A percentile compares a stretch with the other conserved stretches of the same genome.
phyloP scores from a whole-genome alignment of 2,329 filamentous ascomycete genomes.

The Thielaviopsis ethacetica region DNA sequence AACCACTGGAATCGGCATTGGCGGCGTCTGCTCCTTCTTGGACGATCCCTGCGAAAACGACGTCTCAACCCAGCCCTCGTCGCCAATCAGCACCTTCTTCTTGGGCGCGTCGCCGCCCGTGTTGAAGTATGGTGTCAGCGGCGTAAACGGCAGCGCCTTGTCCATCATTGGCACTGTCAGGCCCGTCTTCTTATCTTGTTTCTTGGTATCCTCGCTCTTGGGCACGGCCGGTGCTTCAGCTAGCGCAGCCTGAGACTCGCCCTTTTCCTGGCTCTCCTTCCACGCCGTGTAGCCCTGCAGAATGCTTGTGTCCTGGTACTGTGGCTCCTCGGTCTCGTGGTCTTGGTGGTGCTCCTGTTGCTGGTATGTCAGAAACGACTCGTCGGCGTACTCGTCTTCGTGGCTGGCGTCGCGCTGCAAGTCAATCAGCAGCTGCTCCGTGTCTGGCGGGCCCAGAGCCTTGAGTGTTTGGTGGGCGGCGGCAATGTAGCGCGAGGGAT shows the following conservation, averaged over 20 bases:
- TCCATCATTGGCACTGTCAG: neutral
- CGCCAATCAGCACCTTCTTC: slow-evolving; percentile 40
- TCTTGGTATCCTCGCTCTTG: no score
- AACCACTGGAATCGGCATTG: no score
- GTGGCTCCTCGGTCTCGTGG: neutral
- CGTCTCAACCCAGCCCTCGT: slow-evolving; percentile 40
- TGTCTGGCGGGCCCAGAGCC: no score
- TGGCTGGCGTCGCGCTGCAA: neutral
- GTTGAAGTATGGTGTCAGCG: slow-evolving; percentile 26
- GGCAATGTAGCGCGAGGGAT: neutral
- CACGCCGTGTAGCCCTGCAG: slow-evolving; percentile 6
- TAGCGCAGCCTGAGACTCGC: no score
- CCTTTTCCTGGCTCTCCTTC: neutral
- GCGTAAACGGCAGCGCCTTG: slow-evolving; percentile 21
- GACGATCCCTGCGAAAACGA: slow-evolving; percentile 15
- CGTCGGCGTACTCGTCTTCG: neutral
- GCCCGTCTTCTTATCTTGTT: neutral
- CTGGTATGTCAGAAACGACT: no score
- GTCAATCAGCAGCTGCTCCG: no score
- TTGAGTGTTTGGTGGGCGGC: neutral
- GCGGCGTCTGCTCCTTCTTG: neutral
- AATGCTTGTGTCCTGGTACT: neutral
- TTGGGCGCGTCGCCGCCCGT: slow-evolving; percentile 21
- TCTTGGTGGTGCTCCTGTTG: neutral
- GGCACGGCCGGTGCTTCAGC: no score